Conservation (phyloP, 257 asterid species). For the Verbascum thapsus region DNA sequence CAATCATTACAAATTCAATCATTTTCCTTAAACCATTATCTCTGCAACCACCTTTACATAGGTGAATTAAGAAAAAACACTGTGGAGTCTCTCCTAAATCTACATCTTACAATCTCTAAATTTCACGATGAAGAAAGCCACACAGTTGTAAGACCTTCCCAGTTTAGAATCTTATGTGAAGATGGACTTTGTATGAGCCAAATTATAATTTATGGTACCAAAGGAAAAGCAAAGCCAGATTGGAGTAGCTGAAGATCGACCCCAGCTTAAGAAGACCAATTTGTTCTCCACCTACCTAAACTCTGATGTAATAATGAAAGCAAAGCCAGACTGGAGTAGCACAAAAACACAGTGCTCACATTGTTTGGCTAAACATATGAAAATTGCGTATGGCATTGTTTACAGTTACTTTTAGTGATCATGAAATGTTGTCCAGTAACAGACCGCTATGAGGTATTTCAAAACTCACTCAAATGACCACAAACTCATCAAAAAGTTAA, state of each 20-base stretch:
- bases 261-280: background rate
- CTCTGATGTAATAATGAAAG: slow-evolving; percentile 13
- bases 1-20: slow-evolving; percentile 8
- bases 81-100: background rate
- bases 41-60: slow-evolving; percentile 8
- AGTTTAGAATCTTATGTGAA: slow-evolving; percentile 6
- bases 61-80: background rate
- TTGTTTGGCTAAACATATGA: slow-evolving; percentile 1
- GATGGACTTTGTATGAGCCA: slow-evolving; percentile 6
- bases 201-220: slow-evolving; percentile 9
- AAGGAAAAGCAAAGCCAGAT: background rate
- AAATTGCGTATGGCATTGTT: slow-evolving; percentile 1
- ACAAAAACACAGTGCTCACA: background rate
- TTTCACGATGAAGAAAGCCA: background rate
- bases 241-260: slow-evolving; percentile 9
- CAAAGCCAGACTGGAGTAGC: no score
- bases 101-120: background rate
- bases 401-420: background rate
- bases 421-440: background rate
- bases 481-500: slow-evolving; percentile 11
- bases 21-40: slow-evolving; percentile 12
- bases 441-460: slow-evolving; percentile 5
- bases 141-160: slow-evolving; percentile 20
- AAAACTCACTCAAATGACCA: background rate
- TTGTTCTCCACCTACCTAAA: slow-evolving; percentile 14